Evolutionary conservation across 202 grass and related monocot genomes (phyloP).

Genomic region (Schoenoplectus tabernaemontani): DNA sequence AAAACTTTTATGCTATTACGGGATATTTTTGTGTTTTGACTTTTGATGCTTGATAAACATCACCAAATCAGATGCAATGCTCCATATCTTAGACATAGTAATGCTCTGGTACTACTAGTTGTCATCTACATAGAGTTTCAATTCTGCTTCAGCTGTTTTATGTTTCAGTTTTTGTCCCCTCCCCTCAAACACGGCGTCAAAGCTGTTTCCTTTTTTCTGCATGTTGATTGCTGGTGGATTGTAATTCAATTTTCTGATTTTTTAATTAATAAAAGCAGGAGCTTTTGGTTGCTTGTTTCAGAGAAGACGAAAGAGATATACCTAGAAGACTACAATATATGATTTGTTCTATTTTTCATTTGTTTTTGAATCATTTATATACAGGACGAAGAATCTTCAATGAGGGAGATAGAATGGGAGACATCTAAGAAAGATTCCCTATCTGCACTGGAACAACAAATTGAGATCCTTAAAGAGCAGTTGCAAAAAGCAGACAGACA

Average conservation of each 20-base stretch:
- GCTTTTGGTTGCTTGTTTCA: background rate
- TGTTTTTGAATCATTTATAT: background rate
- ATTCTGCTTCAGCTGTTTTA: background rate
- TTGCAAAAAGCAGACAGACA: conserved; percentile 51
- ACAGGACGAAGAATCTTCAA: conserved; percentile 66
- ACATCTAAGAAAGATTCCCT: conserved; percentile 55
- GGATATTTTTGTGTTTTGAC: background rate
- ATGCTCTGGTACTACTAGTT: too few relatives aligned
- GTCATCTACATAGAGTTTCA: too few relatives aligned
- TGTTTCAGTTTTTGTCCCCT: background rate
- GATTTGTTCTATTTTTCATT: background rate
- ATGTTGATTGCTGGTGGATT: background rate
- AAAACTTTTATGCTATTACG: background rate
- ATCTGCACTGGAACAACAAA: conserved; percentile 55
- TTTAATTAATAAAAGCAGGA: background rate
- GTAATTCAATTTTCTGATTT: background rate
- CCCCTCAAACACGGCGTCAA: background rate
- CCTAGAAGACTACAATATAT: background rate
- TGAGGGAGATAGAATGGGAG: conserved; percentile 74
- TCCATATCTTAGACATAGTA: background rate
- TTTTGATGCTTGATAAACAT: background rate
- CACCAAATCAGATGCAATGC: background rate
- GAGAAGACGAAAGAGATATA: background rate
- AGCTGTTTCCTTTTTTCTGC: background rate
- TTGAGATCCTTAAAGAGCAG: conserved; percentile 63